Conservation (phyloP, 305 asterid species). For the Caryopteris hybrid region DNA sequence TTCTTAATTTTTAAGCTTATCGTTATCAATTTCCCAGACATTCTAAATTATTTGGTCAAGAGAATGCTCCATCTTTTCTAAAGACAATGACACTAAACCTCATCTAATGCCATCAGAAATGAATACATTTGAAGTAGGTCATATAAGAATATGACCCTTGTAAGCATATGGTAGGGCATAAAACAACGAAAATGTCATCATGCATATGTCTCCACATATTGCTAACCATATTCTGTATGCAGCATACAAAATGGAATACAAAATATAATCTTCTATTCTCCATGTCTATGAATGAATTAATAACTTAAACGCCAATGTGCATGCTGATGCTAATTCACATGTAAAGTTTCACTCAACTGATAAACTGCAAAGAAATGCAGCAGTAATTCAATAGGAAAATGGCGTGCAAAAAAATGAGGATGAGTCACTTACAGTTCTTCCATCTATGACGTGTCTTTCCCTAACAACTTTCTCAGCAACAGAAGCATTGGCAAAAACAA, state of each 20-base stretch:
- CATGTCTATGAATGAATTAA: background rate
- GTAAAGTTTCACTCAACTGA: background rate
- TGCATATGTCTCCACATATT: background rate
- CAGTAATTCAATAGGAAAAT: background rate
- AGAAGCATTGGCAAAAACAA: constrained; percentile 75
- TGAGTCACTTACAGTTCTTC: constrained; percentile 65
- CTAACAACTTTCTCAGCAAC: constrained; percentile 75
- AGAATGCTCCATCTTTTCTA: background rate
- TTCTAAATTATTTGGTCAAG: background rate
- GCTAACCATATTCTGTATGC: background rate
- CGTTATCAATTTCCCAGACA: background rate
- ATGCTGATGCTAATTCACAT: background rate
- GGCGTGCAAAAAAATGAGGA: constrained; percentile 6
- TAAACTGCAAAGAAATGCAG: background rate
- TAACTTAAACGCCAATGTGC: background rate
- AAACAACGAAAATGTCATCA: constrained; percentile 3
- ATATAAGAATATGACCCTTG: background rate
- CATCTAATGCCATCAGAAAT: background rate
- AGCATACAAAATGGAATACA: background rate
- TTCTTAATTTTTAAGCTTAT: background rate
- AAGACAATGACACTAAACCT: background rate
- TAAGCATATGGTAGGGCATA: background rate
- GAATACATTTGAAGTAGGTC: background rate
- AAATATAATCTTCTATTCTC: background rate
- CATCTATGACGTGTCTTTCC: constrained; percentile 75